Conservation (phyloP, 495 filamentous ascomycete species). For the Pyronema domesticum region DNA sequence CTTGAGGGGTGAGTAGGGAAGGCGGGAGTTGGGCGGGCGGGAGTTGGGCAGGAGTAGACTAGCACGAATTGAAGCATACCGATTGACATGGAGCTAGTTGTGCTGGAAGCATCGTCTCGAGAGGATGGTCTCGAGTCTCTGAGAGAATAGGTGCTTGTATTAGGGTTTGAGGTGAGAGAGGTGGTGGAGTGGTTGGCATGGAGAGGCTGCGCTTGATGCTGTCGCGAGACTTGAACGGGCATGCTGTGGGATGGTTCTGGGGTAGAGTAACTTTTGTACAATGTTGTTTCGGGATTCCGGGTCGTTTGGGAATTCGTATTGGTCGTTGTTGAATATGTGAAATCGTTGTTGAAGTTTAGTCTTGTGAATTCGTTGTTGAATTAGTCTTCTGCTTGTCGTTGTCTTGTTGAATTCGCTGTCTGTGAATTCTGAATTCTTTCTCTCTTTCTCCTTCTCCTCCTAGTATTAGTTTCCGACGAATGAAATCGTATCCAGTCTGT, state of each 20-base stretch:
- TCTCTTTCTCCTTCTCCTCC: too few relatives aligned
- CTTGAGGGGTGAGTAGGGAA: too few relatives aligned
- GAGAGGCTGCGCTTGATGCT: conserved; percentile 12
- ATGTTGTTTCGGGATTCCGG: not conserved
- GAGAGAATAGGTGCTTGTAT: conserved; percentile 19
- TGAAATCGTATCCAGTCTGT: too few relatives aligned
- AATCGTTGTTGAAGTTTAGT: not conserved
- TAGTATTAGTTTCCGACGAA: too few relatives aligned
- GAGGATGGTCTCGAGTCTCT: conserved; percentile 22
- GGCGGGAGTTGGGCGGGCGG: too few relatives aligned
- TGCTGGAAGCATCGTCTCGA: conserved; percentile 23
- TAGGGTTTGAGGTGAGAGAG: conserved; percentile 17
- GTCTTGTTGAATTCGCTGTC: too few relatives aligned
- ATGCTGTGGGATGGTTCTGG: conserved; percentile 6
- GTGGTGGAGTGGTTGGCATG: conserved; percentile 13
- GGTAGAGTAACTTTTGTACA: not conserved
- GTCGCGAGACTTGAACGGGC: conserved; percentile 24
- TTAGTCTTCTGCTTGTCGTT: too few relatives aligned
- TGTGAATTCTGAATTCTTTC: too few relatives aligned
- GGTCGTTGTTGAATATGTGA: not conserved
- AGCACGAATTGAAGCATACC: conserved; percentile 9
- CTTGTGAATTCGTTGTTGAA: not conserved
- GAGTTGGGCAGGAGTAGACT: too few relatives aligned
- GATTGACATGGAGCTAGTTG: conserved; percentile 20
- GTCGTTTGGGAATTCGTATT: not conserved